phyloP scores from a whole-genome alignment of 2,329 filamentous ascomycete genomes.

The Diplodia sapinea region DNA sequence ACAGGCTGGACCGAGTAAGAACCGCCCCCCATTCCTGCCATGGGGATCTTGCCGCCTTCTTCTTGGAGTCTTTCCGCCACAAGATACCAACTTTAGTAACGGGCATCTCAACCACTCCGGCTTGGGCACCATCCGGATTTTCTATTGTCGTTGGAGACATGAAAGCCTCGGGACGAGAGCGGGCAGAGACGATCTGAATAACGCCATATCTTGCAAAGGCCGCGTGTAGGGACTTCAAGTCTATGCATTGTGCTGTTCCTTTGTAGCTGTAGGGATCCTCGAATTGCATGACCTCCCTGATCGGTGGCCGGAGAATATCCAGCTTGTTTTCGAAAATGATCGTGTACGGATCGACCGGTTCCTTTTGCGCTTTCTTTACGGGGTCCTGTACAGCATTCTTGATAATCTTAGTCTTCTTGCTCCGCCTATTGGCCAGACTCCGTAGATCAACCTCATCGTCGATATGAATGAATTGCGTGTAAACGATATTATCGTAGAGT shows the following conservation, averaged over 20 bases:
- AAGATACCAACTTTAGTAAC: slow-evolving; percentile 93
- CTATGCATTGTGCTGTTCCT: slow-evolving; percentile 75
- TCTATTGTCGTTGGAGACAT: slow-evolving; percentile 84
- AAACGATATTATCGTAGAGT: slow-evolving; percentile 98
- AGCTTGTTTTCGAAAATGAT: slow-evolving; percentile 90
- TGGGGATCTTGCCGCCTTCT: slow-evolving; percentile 89
- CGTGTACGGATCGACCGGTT: slow-evolving; percentile 94
- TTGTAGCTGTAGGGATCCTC: slow-evolving; percentile 92
- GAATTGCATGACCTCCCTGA: slow-evolving; percentile 89
- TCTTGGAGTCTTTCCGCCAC: slow-evolving; percentile 94
- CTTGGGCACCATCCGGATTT: slow-evolving; percentile 84
- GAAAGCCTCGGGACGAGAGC: slow-evolving; percentile 93
- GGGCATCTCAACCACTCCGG: slow-evolving; percentile 95
- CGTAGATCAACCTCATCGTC: slow-evolving; percentile 88
- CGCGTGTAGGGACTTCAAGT: slow-evolving; percentile 81
- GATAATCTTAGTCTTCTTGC: slow-evolving; percentile 63
- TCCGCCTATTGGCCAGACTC: slow-evolving; percentile 72
- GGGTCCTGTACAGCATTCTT: slow-evolving; percentile 67
- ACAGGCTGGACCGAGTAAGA: slow-evolving; percentile 93
- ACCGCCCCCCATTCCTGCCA: slow-evolving; percentile 99
- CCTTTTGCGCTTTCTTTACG: slow-evolving; percentile 69
- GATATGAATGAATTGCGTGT: slow-evolving; percentile 97
- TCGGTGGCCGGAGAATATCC: slow-evolving; percentile 78
- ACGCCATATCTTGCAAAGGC: slow-evolving; percentile 92
- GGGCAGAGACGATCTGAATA: slow-evolving; percentile 90